Percentiles rank a stretch among this genome's conserved stretches.
These are phyloP conservation scores for Aureobasidium sp. DNA, from an alignment of 2,329 filamentous ascomycete genomes.

Conservation along the genomic window DNA sequence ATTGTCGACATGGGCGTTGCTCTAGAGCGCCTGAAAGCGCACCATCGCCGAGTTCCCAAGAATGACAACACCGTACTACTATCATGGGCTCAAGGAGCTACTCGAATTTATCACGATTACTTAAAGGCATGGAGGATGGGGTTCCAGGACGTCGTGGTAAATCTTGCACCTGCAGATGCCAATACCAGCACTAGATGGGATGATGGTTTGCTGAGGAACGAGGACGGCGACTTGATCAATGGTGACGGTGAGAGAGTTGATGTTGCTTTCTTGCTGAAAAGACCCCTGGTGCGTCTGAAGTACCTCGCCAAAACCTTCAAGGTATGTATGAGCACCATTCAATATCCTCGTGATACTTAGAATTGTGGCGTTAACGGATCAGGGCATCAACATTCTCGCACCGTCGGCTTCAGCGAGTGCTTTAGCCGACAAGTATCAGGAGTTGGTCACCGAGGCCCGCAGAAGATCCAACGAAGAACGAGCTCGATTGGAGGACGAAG, in stretches of 20 bases:
- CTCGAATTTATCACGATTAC: conserved; percentile 76
- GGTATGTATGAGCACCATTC: conserved; percentile 34
- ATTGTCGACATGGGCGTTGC: conserved; percentile 91
- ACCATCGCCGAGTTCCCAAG: conserved; percentile 73
- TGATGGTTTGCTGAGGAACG: conserved; percentile 47
- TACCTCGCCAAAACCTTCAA: conserved; percentile 78
- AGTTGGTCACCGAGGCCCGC: conserved; percentile 66
- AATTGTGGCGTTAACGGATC: conserved; percentile 24
- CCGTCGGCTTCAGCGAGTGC: conserved; percentile 49
- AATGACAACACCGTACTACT: conserved; percentile 63
- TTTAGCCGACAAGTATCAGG: conserved; percentile 56
- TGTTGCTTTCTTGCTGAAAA: conserved; percentile 84
- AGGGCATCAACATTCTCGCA: conserved; percentile 49
- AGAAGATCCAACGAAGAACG: conserved; percentile 64
- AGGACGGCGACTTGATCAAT: conserved; percentile 54
- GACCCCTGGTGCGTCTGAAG: conserved; percentile 79
- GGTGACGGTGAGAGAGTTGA: conserved; percentile 82
- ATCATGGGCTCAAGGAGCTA: conserved; percentile 70
- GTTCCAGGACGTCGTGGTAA: conserved; percentile 90
- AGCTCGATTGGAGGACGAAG: conserved; percentile 72
- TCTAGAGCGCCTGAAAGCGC: conserved; percentile 70
- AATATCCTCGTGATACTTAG: not conserved
- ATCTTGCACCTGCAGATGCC: conserved; percentile 68
- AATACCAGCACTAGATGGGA: conserved; percentile 36
- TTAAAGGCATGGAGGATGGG: conserved; percentile 82